Base-by-base conservation (phyloP, 1,139 yeast genomes). In the Scheffersomyces cryptocercus region DNA sequence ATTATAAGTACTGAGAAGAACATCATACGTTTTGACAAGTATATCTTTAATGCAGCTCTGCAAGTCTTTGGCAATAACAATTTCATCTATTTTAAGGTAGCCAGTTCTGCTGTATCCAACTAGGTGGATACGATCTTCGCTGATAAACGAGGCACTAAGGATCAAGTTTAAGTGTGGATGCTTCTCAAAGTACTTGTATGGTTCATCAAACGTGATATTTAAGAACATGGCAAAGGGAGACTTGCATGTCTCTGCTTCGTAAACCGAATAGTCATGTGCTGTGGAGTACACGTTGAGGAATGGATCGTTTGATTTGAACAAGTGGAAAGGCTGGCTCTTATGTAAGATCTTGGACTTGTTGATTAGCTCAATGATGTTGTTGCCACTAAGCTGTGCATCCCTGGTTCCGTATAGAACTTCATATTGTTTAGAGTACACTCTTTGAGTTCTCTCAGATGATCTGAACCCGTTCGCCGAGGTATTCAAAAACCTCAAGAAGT, bases 241-340 rank as follows among this genome's bases (percentile, higher is more conserved):
- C 51, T 75, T 80, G 29, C 78, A 67, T 3, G 65, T 68, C 59
- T 91, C 98, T 7, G 65, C 65, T 10, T 64, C 62, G 55, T 89
- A 90, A 2, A 80, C 75, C 1, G 70, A 62, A 3, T 71, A 55
- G 52, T 85, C 95, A 57, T 91, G 97, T 1, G 96, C 97, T 0
- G 96, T 84, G 12, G 87, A 83, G 61, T 82, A 90, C 0, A 85
- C 58, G 5, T 76, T 70, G 20, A 82, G 60, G n/a, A 71, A 73
- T 2, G 56, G 42, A 38, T 70, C 67, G 8, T 57, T 52, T 3
- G 59, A 64, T 53, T 78, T 82, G 69, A 91, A 91, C 29, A 91
- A 67, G 67, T 91, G 97, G 64, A 91, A 89, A 3, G 97, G 91
- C 42, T 89, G 87, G 3, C 84, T 77, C 56, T 91, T 91, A 59